phyloP scores from a whole-genome alignment of 1,284 basidiomycete species.

The Microbotryum intermedium region DNA sequence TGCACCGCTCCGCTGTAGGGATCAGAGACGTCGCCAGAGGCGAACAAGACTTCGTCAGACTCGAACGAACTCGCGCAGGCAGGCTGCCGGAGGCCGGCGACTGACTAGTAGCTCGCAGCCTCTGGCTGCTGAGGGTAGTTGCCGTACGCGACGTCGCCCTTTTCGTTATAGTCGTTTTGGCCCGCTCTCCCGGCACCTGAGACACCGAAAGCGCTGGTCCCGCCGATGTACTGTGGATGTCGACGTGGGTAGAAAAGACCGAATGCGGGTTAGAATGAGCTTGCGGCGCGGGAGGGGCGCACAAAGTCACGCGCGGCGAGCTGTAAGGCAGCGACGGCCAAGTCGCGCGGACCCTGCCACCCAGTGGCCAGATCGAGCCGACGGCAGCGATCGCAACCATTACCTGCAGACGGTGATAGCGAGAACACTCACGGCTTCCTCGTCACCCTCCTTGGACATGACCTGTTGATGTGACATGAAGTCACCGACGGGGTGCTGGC shows the following conservation, averaged over 20 bases:
- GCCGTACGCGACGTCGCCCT: background rate
- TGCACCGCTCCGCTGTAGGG: background rate
- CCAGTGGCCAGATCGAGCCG: background rate
- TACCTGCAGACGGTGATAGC: background rate
- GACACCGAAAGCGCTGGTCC: background rate
- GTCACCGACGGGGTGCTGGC: slow-evolving; percentile 12
- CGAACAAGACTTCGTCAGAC: background rate
- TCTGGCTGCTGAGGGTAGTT: slow-evolving; percentile 2
- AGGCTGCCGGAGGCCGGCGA: background rate
- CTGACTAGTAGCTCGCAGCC: slow-evolving; percentile 8
- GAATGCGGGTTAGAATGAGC: too few relatives aligned
- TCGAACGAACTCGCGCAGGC: background rate
- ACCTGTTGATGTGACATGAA: slow-evolving; percentile 9
- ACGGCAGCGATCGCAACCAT: background rate
- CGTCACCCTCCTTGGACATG: slow-evolving; percentile 9
- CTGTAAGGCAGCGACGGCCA: background rate
- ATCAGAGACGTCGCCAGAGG: background rate
- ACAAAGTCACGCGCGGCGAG: too few relatives aligned
- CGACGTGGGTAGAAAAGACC: too few relatives aligned
- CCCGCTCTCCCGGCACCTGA: background rate
- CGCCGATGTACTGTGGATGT: slow-evolving; percentile 10
- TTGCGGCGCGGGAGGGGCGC: too few relatives aligned
- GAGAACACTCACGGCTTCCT: slow-evolving; percentile 11
- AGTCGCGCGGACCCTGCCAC: background rate
- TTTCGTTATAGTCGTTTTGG: background rate